phyloP scores from a whole-genome alignment of 306 rosid species.

The Chamaecrista fasciculata region DNA sequence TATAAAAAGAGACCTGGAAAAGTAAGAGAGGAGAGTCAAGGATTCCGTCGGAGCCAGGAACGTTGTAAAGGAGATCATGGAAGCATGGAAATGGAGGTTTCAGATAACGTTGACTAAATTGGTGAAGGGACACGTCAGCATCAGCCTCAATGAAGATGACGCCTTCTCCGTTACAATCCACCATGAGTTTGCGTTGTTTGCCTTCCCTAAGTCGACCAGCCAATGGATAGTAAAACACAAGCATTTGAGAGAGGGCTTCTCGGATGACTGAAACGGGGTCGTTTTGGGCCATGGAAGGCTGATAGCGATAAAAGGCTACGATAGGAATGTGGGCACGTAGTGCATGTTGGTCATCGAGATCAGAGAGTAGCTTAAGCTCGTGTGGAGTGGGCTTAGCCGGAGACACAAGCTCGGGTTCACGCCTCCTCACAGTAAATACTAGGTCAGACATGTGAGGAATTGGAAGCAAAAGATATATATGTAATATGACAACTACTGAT shows the following conservation, averaged over 20 bases:
- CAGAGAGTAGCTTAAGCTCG: conserved; percentile 23
- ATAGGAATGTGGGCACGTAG: not conserved
- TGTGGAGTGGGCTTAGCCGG: conserved; percentile 25
- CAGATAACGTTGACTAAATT: conserved; percentile 37
- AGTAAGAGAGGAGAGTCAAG: conserved; percentile 36
- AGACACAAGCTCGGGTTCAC: not conserved
- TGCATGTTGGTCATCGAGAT: conserved; percentile 34
- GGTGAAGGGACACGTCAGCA: conserved; percentile 34
- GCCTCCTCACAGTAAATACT: not conserved
- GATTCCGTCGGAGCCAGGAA: conserved; percentile 36
- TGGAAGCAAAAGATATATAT: too few species aligned
- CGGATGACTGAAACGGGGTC: conserved; percentile 29
- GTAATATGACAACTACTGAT: too few species aligned
- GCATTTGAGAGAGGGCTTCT: conserved; percentile 7
- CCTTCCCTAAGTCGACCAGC: conserved; percentile 35
- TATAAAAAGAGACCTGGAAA: conserved; percentile 41
- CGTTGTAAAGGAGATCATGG: conserved; percentile 38
- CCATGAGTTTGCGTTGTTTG: conserved; percentile 17
- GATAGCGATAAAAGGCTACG: not conserved
- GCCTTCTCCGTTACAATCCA: conserved; percentile 52
- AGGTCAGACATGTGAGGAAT: too few species aligned
- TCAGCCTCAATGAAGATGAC: conserved; percentile 47
- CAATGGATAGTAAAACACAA: conserved; percentile 31
- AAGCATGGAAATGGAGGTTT: conserved; percentile 45
- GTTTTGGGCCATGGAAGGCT: conserved; percentile 14